Evolutionary conservation across 352 stramenopile genomes (phyloP), one percentile per base, ranked within the genome.

Genomic region (Globisporangium solare): DNA sequence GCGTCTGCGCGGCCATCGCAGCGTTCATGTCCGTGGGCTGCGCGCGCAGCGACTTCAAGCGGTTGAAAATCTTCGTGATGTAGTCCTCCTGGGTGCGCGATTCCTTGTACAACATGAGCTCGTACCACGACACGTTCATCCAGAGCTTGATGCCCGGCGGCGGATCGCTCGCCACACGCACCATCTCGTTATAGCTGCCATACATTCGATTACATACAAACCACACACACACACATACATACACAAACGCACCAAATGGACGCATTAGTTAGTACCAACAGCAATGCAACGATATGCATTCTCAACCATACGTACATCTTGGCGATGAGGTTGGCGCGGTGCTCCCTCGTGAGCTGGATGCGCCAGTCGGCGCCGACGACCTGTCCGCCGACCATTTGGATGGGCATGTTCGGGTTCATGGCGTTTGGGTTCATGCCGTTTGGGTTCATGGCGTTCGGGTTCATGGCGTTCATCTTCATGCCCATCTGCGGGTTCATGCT

Each of bases 111-210:
- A 91, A 68, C 51, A 78, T 86, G 47, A 93, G 63, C 70, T 93
- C 83, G 61, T 89, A 93, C 79, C 83, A 90, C 18, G 83, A 84
- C 27, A 91, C 83, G 63, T 93, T 90, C 76, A 91, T 93, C 83
- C 83, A 93, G 32, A 93, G 74, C 62, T 88, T 89, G 48, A 93
- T 93, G 15, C 83, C 83, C 0, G 83, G 80, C 37, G 80, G 73
- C 18, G 80, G 80, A 54, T 93, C 83, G 11, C 73, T 85, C n/a
- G 78, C 86, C 40, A 93, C 80, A 54, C 83, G 80, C 31, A 93
- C 83, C 67, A 93, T 82, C 63, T 93, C 80, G 42, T 93, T 90
- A 61, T 90, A 90, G 65, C 78, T 88, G 49, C 5, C 27, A 35
- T 35, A n/a, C n/a, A 35, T 35, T 35, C 5, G 24, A 27, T 27